Base-by-base conservation (phyloP, 345 rosid genomes). In the Dimocarpus longan region DNA sequence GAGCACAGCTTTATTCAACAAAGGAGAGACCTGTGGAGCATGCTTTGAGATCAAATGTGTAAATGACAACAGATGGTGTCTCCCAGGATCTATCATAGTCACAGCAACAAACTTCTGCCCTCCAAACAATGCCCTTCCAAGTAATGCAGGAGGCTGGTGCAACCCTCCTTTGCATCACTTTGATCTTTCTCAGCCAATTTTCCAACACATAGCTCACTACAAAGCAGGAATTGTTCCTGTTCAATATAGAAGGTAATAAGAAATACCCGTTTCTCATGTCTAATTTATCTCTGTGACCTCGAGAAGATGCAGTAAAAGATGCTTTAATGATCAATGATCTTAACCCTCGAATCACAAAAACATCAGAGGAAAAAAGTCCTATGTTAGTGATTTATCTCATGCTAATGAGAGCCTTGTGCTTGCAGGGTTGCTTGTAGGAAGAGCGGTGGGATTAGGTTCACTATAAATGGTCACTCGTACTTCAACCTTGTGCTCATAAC, bases 31-130 rank as follows among this genome's bases (percentile, higher is more conserved):
- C 10, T 85, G 87, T 67, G 85, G 87, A 46, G 87, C 85, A 10
- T 82, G 87, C 67, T 85, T 82, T 42, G 83, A 79, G 78, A 79
- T 85, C 75, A 82, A 80, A 77, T 85, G 87, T 67, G 78, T 82
- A 16, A 46, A 63, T 66, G 83, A 80, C 77, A 68, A 24, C 13
- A 56, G 56, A 21, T 85, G 87, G 87, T 85, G 87, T 71, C 70
- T 79, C 44, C 32, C 78, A 1, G 81, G 87, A 52, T 85, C 85
- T 48, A 74, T 85, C 48, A 43, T 68, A 50, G 79, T 85, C 70
- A 85, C 87, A 7, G 87, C 83, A 39, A 85, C 85, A 26, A 85
- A 82, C 70, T 82, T 85, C 83, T 85, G 87, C 83, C 87, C 87
- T 28, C 87, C 87, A 64, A 82, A 85, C 70, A 42, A 43, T 21